These are phyloP conservation scores for Penicillium ochrochloron DNA, from an alignment of 495 filamentous ascomycete species.

Conservation along the genomic window DNA sequence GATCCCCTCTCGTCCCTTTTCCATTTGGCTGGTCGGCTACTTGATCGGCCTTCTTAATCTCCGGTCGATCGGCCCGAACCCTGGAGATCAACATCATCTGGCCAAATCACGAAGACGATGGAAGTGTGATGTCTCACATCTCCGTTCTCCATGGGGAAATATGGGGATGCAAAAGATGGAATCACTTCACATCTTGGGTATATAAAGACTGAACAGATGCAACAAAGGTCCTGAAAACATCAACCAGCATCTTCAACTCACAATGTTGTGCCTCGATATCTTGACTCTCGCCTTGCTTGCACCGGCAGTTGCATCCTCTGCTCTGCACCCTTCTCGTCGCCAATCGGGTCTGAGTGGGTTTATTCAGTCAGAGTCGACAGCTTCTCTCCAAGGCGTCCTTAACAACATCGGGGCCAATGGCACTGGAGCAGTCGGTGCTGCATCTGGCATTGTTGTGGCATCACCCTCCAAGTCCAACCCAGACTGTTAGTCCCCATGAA, in stretches of 20 bases:
- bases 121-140: background rate
- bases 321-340: slow-evolving; percentile 17
- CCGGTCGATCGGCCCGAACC: slow-evolving; percentile 9
- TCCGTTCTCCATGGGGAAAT: slow-evolving; percentile 8
- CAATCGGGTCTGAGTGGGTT: slow-evolving; percentile 48
- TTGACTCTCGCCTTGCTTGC: slow-evolving; percentile 23
- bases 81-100: slow-evolving; percentile 2
- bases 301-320: slow-evolving; percentile 20
- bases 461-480: slow-evolving; percentile 59
- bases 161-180: background rate
- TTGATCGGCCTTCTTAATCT: slow-evolving; percentile 2
- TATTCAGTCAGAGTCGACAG: slow-evolving; percentile 57
- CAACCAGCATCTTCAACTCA: background rate
- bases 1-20: background rate
- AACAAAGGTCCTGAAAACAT: background rate
- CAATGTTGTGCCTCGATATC: slow-evolving; percentile 21
- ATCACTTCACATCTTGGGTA: background rate
- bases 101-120: background rate
- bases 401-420: slow-evolving; percentile 63
- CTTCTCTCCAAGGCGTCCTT: slow-evolving; percentile 58
- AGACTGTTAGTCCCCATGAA: slow-evolving; percentile 50
- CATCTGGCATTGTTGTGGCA: slow-evolving; percentile 57
- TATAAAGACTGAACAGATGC: slow-evolving; percentile 1
- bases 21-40: background rate
- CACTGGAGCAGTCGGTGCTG: slow-evolving; percentile 46